A percentile compares a stretch with the other conserved stretches of the same genome.
These are phyloP conservation scores for Gnomoniopsis smithogilvyi DNA, from an alignment of 2,329 filamentous ascomycete species.

Conservation along the genomic window DNA sequence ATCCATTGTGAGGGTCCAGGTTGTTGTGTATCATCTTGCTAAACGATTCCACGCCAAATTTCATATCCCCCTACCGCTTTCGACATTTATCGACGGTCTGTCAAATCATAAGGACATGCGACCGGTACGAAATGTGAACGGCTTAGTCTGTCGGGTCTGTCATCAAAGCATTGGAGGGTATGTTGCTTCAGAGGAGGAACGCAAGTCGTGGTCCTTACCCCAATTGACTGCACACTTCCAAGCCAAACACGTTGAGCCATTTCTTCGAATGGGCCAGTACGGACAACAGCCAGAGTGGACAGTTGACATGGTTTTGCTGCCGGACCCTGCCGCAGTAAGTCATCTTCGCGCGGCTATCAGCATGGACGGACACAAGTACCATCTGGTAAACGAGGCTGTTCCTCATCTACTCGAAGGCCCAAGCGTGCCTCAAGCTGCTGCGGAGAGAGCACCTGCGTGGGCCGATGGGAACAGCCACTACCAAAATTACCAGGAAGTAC, in stretches of 20 bases:
- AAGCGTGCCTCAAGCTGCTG: neutral
- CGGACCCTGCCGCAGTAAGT: conserved; percentile 30
- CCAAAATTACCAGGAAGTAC: conserved; percentile 4
- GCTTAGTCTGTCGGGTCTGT: conserved; percentile 55
- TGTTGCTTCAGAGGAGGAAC: conserved; percentile 27
- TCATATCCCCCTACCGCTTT: conserved; percentile 52
- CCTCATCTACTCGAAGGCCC: conserved; percentile 29
- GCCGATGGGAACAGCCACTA: conserved; percentile 7
- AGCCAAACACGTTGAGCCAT: conserved; percentile 33
- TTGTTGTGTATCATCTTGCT: conserved; percentile 61
- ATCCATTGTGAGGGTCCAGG: conserved; percentile 58
- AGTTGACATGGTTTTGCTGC: conserved; percentile 43
- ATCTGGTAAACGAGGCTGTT: conserved; percentile 37
- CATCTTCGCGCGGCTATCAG: conserved; percentile 27
- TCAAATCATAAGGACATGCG: conserved; percentile 56
- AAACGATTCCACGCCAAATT: conserved; percentile 57
- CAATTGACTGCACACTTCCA: conserved; percentile 60
- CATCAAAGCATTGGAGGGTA: conserved; percentile 32
- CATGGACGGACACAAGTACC: conserved; percentile 30
- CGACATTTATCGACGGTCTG: conserved; percentile 57
- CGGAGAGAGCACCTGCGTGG: conserved; percentile 3
- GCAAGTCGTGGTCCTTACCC: conserved; percentile 51
- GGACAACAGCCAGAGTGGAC: conserved; percentile 38
- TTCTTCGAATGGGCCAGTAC: conserved; percentile 20
- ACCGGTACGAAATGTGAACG: conserved; percentile 50